Conservation (phyloP, 768 basidiomycete species). For the Lactifluus pinguis region DNA sequence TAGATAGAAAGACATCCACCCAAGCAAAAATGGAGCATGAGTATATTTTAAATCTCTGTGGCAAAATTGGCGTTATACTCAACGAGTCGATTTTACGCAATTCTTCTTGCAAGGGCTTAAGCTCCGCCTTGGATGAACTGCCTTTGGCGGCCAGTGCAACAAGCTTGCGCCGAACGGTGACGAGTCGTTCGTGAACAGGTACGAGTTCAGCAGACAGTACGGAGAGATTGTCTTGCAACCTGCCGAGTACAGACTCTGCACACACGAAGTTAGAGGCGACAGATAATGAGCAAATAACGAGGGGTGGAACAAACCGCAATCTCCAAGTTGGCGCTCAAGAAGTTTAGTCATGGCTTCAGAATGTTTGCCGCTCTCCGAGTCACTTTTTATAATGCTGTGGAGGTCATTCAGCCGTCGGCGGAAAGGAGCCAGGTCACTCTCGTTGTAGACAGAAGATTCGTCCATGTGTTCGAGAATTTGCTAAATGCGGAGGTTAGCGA, state of each 20-base stretch:
- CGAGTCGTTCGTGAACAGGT: slow-evolving; percentile 83
- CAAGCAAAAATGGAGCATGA: slow-evolving; percentile 6
- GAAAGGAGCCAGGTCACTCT: slow-evolving; percentile 84
- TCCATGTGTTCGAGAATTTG: slow-evolving; percentile 95
- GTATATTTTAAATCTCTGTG: neutral
- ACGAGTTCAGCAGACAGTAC: slow-evolving; percentile 85
- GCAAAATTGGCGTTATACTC: slow-evolving; percentile 37
- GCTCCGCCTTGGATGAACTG: slow-evolving; percentile 73
- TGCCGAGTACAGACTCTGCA: slow-evolving; percentile 58
- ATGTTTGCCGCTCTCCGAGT: slow-evolving; percentile 73
- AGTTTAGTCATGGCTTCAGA: slow-evolving; percentile 82
- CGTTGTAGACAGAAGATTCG: slow-evolving; percentile 91
- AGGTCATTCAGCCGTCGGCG: slow-evolving; percentile 72
- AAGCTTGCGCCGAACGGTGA: slow-evolving; percentile 81
- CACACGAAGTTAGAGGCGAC: neutral
- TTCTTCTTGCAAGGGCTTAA: slow-evolving; percentile 87
- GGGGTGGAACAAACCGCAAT: slow-evolving; percentile 60
- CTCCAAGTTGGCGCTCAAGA: slow-evolving; percentile 82
- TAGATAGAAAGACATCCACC: neutral
- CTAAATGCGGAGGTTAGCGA: slow-evolving; percentile 32
- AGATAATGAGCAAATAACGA: neutral
- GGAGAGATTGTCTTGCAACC: slow-evolving; percentile 76
- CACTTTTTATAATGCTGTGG: slow-evolving; percentile 77
- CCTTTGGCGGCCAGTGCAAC: slow-evolving; percentile 84
- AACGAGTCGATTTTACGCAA: slow-evolving; percentile 94